Evolutionary conservation across 345 rosid species (phyloP), one percentile per base, ranked within the genome.

Genomic region (Boechera divaricarpa): DNA sequence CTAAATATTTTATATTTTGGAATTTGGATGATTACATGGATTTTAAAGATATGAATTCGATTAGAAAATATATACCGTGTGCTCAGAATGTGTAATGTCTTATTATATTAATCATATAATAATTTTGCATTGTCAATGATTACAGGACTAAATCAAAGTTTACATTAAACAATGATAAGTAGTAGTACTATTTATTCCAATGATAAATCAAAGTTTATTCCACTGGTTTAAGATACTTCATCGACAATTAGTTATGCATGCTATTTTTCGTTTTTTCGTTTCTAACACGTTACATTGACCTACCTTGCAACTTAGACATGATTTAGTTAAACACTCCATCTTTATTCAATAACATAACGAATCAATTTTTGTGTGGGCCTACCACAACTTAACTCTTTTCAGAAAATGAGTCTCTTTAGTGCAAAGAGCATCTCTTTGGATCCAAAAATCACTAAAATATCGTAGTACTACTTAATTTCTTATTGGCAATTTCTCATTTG

Each of bases 281-380:
- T 62, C 15, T 33, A 62, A 62, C 49, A 69, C 70, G 80, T 55
- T 63, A 69, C 1, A 44, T 32, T 58, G 53, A 39, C 68, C 73
- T 67, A 67, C 67, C 35, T 68, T 16, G 47, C 56, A 60, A 39
- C 48, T 73, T 58, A 29, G 10, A 70, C 71, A 77, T 45, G 67
- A 10, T 77, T 63, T 77, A 64, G 80, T 64, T 71, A 56, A 64
- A 64, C 81, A 77, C 81, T 63, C 76, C 67, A 70, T 70, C 76
- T 71, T 18, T 24, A n/a, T 45, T 45, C 52, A 76, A 21, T 26
- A 10, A 35, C 74, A 61, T 62, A 44, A 70, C 75, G 58, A 69
- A 42, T 76, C 61, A 16, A 38, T 28, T 28, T 67, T 32, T 16
- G 4, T 57, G 32, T 67, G 73, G 73, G 61, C 60, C 79, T 32